Conservation (phyloP, 495 filamentous ascomycete genomes). For the Chaetomidium leptoderma region DNA sequence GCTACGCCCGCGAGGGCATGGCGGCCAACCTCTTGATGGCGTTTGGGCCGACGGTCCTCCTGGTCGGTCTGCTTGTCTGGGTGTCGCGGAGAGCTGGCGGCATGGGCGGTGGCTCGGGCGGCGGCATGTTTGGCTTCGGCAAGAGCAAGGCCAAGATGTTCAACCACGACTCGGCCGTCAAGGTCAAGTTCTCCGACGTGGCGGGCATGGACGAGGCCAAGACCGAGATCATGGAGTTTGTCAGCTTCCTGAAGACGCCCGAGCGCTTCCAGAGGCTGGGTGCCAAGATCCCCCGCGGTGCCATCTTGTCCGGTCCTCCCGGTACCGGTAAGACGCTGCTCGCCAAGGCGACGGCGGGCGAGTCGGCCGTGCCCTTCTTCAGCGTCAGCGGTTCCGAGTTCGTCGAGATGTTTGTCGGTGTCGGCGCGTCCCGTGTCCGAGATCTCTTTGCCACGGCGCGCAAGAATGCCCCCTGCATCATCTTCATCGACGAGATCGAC, state of each 20-base stretch:
- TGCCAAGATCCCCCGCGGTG: conserved; percentile 95
- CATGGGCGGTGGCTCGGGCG: conserved; percentile 57
- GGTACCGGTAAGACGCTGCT: conserved; percentile 97
- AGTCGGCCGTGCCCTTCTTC: conserved; percentile 97
- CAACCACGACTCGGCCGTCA: conserved; percentile 93
- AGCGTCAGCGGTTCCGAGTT: conserved; percentile 98
- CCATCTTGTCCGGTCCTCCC: conserved; percentile 91
- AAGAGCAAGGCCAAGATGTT: conserved; percentile 94
- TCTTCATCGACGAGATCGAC: conserved; percentile 99
- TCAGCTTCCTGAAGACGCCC: conserved; percentile 88
- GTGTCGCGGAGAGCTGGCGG: conserved; percentile 58
- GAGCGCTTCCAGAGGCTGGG: conserved; percentile 87
- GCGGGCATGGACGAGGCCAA: conserved; percentile 99
- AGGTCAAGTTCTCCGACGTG: conserved; percentile 94
- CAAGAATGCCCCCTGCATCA: conserved; percentile 95
- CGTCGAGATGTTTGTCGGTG: conserved; percentile 99
- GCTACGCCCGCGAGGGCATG: conserved; percentile 73
- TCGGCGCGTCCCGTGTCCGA: conserved; percentile 89
- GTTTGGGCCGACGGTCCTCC: conserved; percentile 81
- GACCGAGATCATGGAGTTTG: conserved; percentile 98
- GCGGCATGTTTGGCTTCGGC: conserved; percentile 89
- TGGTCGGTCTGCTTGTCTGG: conserved; percentile 75
- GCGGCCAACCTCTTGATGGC: conserved; percentile 61
- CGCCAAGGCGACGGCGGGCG: conserved; percentile 94
- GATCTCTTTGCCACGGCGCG: conserved; percentile 92